Percentiles rank a stretch among this genome's conserved stretches.
Conservation (phyloP, 495 filamentous ascomycete genomes). For the Stereocaulon alpinum region DNA sequence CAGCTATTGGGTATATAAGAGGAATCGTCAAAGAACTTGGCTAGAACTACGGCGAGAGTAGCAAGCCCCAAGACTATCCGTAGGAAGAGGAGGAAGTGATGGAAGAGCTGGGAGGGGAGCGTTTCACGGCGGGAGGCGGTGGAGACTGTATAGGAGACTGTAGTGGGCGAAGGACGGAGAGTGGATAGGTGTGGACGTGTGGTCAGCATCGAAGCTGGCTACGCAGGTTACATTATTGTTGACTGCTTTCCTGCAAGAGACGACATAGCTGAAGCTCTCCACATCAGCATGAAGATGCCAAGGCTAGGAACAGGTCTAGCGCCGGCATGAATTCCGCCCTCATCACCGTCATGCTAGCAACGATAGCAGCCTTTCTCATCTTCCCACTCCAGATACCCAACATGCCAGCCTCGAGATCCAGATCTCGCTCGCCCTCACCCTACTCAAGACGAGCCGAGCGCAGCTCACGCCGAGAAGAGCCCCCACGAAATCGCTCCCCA, state of each 20-base stretch:
- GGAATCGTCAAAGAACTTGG: constrained; percentile 28
- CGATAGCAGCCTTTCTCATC: neutral
- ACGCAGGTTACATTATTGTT: neutral
- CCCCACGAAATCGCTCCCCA: constrained; percentile 30
- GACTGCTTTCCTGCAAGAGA: neutral
- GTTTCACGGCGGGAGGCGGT: constrained; percentile 51
- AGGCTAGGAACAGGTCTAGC: constrained; percentile 20
- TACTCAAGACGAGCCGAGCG: constrained; percentile 14
- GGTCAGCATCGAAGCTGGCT: constrained; percentile 36
- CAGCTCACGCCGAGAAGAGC: constrained; percentile 5
- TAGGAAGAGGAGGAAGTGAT: constrained; percentile 39
- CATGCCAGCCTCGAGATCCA: constrained; percentile 2
- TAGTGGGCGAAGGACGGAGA: constrained; percentile 71
- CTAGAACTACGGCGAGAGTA: constrained; percentile 34
- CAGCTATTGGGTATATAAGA: constrained; percentile 33
- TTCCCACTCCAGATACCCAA: neutral
- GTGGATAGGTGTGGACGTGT: constrained; percentile 47
- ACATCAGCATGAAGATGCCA: neutral
- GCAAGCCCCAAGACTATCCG: constrained; percentile 35
- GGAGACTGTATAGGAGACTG: constrained; percentile 77
- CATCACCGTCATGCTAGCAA: neutral
- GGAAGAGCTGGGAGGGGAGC: constrained; percentile 45
- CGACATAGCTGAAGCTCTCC: neutral
- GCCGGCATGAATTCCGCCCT: neutral
- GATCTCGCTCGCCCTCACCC: constrained; percentile 12